Conservation (phyloP, 176 grass and related monocot genomes). For the Avena atlantica region DNA sequence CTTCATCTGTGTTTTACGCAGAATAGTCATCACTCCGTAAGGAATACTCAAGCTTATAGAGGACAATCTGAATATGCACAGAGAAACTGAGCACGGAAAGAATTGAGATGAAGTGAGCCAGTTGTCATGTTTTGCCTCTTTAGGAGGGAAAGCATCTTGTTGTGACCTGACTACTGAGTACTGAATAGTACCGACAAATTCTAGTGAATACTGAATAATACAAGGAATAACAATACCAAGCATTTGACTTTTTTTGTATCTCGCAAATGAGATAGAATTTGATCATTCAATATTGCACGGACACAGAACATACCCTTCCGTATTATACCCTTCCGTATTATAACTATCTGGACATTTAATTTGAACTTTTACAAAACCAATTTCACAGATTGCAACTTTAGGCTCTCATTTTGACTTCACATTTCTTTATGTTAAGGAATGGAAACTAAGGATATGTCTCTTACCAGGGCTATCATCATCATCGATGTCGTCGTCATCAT, state of each 20-base stretch:
- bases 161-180: not conserved
- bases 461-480: conserved; percentile 51
- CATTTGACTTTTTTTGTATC: not conserved
- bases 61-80: not conserved
- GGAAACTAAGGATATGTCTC: conserved; percentile 18
- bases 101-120: conserved; percentile 7
- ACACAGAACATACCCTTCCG: not conserved
- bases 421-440: not conserved
- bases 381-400: not conserved
- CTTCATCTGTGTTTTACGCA: conserved; percentile 34
- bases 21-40: not conserved
- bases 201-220: not conserved
- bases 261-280: not conserved
- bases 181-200: too few relatives aligned
- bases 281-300: not conserved
- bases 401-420: not conserved
- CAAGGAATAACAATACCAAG: not conserved
- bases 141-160: conserved; percentile 2
- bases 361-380: not conserved
- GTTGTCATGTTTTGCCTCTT: not conserved
- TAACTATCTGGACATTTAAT: not conserved
- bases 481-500: conserved; percentile 37
- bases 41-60: not conserved
- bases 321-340: not conserved
- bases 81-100: conserved; percentile 11